phyloP scores from a whole-genome alignment of 208 protist species.

The Wallacemonas collosoma region DNA sequence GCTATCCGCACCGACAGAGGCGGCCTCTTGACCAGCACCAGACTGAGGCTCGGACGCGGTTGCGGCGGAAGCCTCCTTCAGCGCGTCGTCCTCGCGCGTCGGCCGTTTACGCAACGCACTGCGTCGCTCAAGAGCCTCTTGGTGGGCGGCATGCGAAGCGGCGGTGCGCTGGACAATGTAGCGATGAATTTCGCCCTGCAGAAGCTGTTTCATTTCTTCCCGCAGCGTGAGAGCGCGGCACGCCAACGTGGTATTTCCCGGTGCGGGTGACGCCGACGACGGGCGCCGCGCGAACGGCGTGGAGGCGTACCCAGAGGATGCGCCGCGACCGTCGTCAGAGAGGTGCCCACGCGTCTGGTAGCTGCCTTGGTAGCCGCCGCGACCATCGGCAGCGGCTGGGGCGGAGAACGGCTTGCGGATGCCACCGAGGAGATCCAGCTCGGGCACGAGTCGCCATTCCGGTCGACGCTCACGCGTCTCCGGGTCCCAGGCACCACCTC shows the following conservation, averaged over 20 bases:
- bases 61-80: not conserved
- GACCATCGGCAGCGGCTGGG: not conserved
- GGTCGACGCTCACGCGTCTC: constrained; percentile 19
- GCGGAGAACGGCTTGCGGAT: constrained; percentile 3
- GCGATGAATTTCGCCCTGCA: constrained; percentile 47
- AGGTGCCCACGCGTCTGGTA: not conserved
- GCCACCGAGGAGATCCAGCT: constrained; percentile 32
- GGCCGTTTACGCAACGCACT: no score
- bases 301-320: no score
- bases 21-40: no score
- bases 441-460: constrained; percentile 48
- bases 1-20: not conserved
- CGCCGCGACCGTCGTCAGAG: no score
- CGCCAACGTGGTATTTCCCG: constrained; percentile 1
- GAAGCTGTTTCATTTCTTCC: constrained; percentile 40
- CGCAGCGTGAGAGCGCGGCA: constrained; percentile 15
- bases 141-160: not conserved
- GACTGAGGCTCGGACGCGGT: not conserved
- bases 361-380: not conserved
- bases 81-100: not conserved
- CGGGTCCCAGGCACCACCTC: not conserved
- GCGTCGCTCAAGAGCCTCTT: not conserved
- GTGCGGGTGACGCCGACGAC: no score
- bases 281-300: no score
- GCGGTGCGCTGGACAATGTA: constrained; percentile 20